Base-by-base conservation (phyloP, 768 basidiomycete species). In the Leccinum arenicola region DNA sequence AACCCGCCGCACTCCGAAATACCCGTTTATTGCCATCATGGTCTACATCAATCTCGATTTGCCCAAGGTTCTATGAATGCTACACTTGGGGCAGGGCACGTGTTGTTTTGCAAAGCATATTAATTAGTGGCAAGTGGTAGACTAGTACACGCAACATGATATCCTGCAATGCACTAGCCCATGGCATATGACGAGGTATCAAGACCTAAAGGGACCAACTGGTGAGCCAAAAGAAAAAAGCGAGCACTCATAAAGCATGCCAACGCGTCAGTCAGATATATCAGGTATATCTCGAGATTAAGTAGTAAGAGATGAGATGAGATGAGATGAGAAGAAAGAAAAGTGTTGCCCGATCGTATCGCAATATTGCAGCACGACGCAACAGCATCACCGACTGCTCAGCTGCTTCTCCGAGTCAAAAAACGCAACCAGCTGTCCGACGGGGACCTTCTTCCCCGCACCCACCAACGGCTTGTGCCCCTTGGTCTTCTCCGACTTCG, bases 361-460 rank as follows among this genome's bases (percentile, higher is more conserved):
- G 11, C 33, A 31, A 11, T 31, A 35, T 35, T 12, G 33, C 33
- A 43, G 9, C 23, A 15, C 12, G 15, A 25, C 23, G 14, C 14
- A 49, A 49, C 48, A 4, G 25, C 23, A 49, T 25, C 10, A 45
- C 43, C 19, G 43, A 52, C 51, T 43, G 50, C 23, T 58, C 43
- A 43, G n/a, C 47, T 38, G 17, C 61, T 55, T 69, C 52, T 74
- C 73, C 23, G 72, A 70, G 35, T 93, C 89, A 66, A 94, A 94
- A 73, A 89, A 93, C n/a, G 90, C 90, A 14, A 92, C 89, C 47
- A 94, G 73, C 66, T 93, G 82, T 10, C 85, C 88, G 45, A 93
- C 81, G 1, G 88, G 84, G 14, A 89, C 82, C 75, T 91, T 92
- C 55, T 78, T 84, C 47, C 75, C 79, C 4, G 66, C 53, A 51